A percentile compares a stretch with the other conserved stretches of the same genome.
Evolutionary conservation across 1,284 basidiomycete species (phyloP).

Genomic region (Ustilago lituana): DNA sequence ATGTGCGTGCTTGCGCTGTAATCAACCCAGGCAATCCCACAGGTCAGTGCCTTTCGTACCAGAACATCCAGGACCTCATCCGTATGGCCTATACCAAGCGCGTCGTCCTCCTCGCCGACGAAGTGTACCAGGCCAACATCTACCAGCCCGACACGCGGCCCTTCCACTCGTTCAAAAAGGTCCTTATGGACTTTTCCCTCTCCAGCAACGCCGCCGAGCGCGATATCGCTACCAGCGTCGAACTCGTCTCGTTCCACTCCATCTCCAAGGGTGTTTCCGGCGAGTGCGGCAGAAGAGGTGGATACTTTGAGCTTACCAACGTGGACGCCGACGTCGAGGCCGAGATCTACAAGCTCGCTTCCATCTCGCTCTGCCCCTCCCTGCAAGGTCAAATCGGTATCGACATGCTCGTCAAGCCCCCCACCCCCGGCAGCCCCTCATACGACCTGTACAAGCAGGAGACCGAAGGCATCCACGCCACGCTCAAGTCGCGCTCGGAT

Average conservation of each 20-base stretch:
- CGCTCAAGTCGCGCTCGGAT: conserved; percentile 51
- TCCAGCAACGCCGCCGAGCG: conserved; percentile 42
- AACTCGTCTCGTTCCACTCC: conserved; percentile 64
- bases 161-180: conserved; percentile 65
- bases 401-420: conserved; percentile 64
- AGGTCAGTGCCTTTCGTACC: conserved; percentile 56
- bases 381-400: conserved; percentile 65
- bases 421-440: conserved; percentile 49
- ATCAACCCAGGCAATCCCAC: conserved; percentile 67
- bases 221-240: conserved; percentile 54
- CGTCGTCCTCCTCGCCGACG: conserved; percentile 64
- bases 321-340: conserved; percentile 61
- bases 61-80: conserved; percentile 61
- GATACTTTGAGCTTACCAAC: conserved; percentile 66
- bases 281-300: conserved; percentile 65
- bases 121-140: conserved; percentile 66
- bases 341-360: conserved; percentile 64
- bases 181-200: conserved; percentile 57
- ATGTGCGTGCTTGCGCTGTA: conserved; percentile 61
- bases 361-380: conserved; percentile 62
- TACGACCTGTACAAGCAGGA: conserved; percentile 59
- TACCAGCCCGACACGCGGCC: conserved; percentile 60
- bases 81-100: conserved; percentile 60
- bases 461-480: conserved; percentile 50
- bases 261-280: conserved; percentile 65